Percentiles rank a stretch among this genome's conserved stretches.
These are phyloP conservation scores for Suillus variegatus DNA, from an alignment of 768 basidiomycete genomes.

Conservation along the genomic window DNA sequence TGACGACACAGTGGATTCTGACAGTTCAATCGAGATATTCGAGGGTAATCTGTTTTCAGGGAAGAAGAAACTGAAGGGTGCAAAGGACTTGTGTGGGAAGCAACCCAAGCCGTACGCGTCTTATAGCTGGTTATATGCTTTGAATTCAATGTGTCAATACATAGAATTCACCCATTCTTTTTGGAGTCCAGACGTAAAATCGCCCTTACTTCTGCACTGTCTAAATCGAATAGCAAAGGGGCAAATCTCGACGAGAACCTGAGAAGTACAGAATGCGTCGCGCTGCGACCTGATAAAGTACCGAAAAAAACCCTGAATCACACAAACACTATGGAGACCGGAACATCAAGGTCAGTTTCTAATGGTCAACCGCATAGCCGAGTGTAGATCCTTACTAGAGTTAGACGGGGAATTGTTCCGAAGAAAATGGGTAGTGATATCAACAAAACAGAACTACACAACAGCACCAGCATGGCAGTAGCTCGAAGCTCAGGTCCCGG, in stretches of 20 bases:
- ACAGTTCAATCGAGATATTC: constrained; percentile 34
- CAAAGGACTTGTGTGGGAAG: constrained; percentile 21
- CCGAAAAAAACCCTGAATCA: neutral
- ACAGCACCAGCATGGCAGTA: neutral
- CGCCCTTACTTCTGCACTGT: neutral
- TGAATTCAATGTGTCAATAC: constrained; percentile 7
- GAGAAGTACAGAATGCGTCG: neutral
- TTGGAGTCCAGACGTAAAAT: constrained; percentile 7
- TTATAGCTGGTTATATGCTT: constrained; percentile 1
- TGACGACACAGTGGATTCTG: constrained; percentile 21
- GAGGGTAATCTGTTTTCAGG: constrained; percentile 19
- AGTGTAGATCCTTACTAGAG: neutral
- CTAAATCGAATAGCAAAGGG: neutral
- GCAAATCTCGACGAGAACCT: neutral
- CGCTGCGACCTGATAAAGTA: neutral
- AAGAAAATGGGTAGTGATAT: neutral
- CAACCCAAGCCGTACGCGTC: constrained; percentile 10
- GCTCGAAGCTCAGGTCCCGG: neutral
- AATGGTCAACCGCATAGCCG: neutral
- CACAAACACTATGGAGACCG: neutral
- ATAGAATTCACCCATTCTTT: constrained; percentile 24
- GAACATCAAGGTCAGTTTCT: constrained; percentile 1
- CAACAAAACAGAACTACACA: neutral
- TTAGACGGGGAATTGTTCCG: neutral
- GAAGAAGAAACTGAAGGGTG: constrained; percentile 13